These are phyloP conservation scores for Podaxis mareebaensis DNA, from an alignment of 768 basidiomycete genomes.

Conservation along the genomic window DNA sequence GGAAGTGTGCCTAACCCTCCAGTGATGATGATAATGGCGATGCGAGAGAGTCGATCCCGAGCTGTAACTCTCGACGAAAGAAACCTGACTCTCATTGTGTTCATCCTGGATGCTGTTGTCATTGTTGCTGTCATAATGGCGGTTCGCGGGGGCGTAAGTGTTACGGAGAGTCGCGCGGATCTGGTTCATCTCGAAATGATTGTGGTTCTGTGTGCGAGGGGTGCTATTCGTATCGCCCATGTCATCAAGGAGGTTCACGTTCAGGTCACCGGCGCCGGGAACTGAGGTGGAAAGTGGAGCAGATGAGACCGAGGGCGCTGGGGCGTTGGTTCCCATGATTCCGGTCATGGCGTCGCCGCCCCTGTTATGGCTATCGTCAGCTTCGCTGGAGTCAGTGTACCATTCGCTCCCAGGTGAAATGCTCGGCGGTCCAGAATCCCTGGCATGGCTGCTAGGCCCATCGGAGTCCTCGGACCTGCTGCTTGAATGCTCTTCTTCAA, in stretches of 20 bases:
- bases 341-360: background rate
- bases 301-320: background rate
- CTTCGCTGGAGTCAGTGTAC: background rate
- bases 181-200: background rate
- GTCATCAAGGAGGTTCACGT: background rate
- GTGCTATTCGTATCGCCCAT: background rate
- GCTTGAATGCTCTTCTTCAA: background rate
- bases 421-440: background rate
- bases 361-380: background rate
- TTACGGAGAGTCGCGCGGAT: background rate
- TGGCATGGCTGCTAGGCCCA: background rate
- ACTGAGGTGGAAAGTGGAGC: background rate
- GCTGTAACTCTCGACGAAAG: background rate
- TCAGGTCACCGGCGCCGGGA: background rate
- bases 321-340: background rate
- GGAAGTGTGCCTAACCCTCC: background rate
- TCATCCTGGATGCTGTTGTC: background rate
- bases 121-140: background rate
- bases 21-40: background rate
- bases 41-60: constrained; percentile 1
- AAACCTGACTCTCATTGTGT: background rate
- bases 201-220: background rate
- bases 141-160: no score
- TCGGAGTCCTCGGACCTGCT: background rate
- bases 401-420: background rate